Evolutionary conservation across 2,329 filamentous ascomycete species (phyloP).

Genomic region (Sporothrix brunneoviolacea): DNA sequence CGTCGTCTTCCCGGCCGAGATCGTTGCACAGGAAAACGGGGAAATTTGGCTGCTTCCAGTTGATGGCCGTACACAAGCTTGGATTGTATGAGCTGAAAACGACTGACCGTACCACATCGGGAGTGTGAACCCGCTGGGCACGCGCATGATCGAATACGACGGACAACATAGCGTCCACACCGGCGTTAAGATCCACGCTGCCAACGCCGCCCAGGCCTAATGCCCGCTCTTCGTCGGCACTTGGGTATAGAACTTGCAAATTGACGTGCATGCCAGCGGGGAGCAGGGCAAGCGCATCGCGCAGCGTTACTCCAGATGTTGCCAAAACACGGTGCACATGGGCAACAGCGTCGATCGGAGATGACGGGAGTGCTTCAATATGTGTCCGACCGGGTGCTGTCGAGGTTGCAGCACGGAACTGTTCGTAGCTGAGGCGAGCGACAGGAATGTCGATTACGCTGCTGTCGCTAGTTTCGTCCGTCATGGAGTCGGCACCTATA

Average conservation of each 20-base stretch:
- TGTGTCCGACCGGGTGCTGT: constrained; percentile 36
- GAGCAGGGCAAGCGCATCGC: constrained; percentile 67
- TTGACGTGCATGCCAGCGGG: constrained; percentile 80
- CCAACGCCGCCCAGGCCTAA: constrained; percentile 58
- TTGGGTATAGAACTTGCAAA: constrained; percentile 85
- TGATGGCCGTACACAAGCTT: constrained; percentile 84
- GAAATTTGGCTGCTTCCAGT: constrained; percentile 99
- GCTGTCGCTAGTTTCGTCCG: not conserved
- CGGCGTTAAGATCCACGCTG: constrained; percentile 74
- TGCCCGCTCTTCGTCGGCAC: constrained; percentile 61
- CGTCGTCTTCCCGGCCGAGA: constrained; percentile 57
- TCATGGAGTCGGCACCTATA: not conserved
- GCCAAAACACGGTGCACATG: constrained; percentile 66
- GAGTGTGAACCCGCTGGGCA: constrained; percentile 53
- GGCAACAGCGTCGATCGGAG: constrained; percentile 50
- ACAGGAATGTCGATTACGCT: constrained; percentile 66
- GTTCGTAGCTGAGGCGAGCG: constrained; percentile 66
- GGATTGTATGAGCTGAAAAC: constrained; percentile 93
- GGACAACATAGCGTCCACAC: constrained; percentile 74
- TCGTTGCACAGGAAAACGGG: constrained; percentile 95
- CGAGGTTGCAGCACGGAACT: constrained; percentile 55
- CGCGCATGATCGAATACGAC: constrained; percentile 91
- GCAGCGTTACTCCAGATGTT: constrained; percentile 69
- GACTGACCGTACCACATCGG: constrained; percentile 73
- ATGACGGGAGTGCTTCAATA: constrained; percentile 36